These are phyloP conservation scores for Pythium scleroteichum DNA, from an alignment of 352 stramenopile genomes.

Conservation along the genomic window DNA sequence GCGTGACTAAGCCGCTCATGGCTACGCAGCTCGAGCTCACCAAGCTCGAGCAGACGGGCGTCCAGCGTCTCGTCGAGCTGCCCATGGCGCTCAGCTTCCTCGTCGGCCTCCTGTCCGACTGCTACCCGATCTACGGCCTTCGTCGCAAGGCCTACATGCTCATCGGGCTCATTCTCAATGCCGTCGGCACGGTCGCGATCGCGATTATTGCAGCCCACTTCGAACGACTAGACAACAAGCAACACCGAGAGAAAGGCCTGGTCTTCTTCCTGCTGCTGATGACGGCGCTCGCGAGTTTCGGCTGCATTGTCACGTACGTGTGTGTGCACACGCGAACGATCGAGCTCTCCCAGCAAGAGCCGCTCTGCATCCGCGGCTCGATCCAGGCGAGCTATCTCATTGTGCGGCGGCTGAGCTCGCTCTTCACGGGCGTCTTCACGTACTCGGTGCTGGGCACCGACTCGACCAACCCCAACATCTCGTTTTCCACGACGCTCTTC, in stretches of 20 bases:
- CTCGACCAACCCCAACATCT: slow-evolving; percentile 15
- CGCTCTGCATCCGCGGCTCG: slow-evolving; percentile 25
- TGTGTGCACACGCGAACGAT: slow-evolving; percentile 35
- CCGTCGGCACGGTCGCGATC: slow-evolving; percentile 18
- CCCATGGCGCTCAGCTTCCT: slow-evolving; percentile 34
- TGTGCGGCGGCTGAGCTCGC: slow-evolving; percentile 29
- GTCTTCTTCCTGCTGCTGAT: slow-evolving; percentile 32
- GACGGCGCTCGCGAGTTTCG: slow-evolving; percentile 28
- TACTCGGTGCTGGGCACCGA: slow-evolving; percentile 18
- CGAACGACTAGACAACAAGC: slow-evolving; percentile 3
- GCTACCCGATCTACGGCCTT: slow-evolving; percentile 30
- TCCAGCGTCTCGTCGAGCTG: slow-evolving; percentile 29
- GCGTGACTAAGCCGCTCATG: slow-evolving; percentile 22
- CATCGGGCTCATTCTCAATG: slow-evolving; percentile 31
- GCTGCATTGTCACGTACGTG: slow-evolving; percentile 41
- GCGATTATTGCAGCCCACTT: slow-evolving; percentile 20
- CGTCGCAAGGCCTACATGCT: slow-evolving; percentile 42
- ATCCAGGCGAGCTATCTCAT: slow-evolving; percentile 34
- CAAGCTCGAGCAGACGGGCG: slow-evolving; percentile 18
- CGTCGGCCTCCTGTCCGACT: slow-evolving; percentile 38
- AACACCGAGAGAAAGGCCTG: slow-evolving; percentile 8
- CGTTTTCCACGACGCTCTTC: slow-evolving; percentile 29
- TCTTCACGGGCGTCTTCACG: slow-evolving; percentile 8
- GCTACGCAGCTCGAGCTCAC: slow-evolving; percentile 25
- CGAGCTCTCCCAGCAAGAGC: slow-evolving; percentile 41